Evolutionary conservation across 2,329 filamentous ascomycete genomes (phyloP), one percentile per base, ranked within the genome.

Genomic region (Arthrinium phaeospermum): DNA sequence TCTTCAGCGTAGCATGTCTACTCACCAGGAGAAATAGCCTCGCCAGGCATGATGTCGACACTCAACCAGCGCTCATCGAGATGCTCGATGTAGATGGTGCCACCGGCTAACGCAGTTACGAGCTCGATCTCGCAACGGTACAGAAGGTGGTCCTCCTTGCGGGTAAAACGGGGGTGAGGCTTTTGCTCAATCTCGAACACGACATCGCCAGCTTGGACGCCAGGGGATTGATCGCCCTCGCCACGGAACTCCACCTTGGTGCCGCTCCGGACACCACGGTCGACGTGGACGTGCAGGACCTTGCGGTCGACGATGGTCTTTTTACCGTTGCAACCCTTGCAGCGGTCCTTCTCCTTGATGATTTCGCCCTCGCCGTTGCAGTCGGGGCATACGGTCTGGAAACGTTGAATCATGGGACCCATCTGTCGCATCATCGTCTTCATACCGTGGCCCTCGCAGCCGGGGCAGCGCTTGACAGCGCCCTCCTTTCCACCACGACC

Each of bases 371-470:
- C 96, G 75, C 97, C 97, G 78, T 96, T 96, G 83, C 96, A 99
- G 86, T 99, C 97, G 41, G 95, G 94, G 90, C 96, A 99, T 79
- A 98, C 95, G 44, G 96, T 98, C 89, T 99, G 96, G 91, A 99
- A 99, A 72, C 96, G 94, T 87, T 99, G 97, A 78, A 99, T 98
- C 96, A 99, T 99, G 73, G 96, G 96, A 70, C 96, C 96, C 95
- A 99, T 98, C 86, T 99, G 96, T 82, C 97, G 93, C 96, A 99
- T 98, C 96, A 99, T 98, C 53, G 94, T 98, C 93, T 98, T 98
- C 94, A 98, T 98, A 84, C 96, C 96, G 75, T 93, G 91, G 76
- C 96, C 96, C 79, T 97, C 94, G 83, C 96, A 99, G 80, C 94
- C 93, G 53, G 90, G 81, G 85, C 96, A 99, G 80, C 93, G 94